Evolutionary conservation across 1,284 basidiomycete genomes (phyloP), one percentile per base, ranked within the genome.

Genomic region (Rhodofomes roseus): DNA sequence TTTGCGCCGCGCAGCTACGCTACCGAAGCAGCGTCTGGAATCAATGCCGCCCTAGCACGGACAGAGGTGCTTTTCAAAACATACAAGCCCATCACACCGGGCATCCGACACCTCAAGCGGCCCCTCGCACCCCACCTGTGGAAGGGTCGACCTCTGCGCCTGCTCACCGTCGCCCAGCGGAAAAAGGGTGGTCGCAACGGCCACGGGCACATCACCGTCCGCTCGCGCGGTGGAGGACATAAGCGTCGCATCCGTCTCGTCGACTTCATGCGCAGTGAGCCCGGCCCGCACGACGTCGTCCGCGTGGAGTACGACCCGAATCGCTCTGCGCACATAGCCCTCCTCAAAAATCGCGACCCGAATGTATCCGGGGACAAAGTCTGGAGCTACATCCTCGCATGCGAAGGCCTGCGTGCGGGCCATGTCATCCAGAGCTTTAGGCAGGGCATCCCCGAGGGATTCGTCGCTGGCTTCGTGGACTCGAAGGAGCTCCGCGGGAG

Each of bases 261-360:
- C 60, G 97, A 99, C 76, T 99, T 97, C 71, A 81, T 83, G 77
- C 86, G 93, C 54, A 76, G 76, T 53, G 86, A 89, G 63, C 75
- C 84, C 0, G 96, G 96, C 7, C 79, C 89, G 44, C 92, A 95
- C 71, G 89, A 94, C 65, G 95, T 98, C 46, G 82, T 96, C 16
- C 85, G 96, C 46, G 92, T 99, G 68, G 96, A 99, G 76, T 99
- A 98, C 73, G 96, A 99, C 78, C 96, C 96, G 0, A 92, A 93
- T 34, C 83, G 96, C 54, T 92, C 89, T 46, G 94, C 93, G 3
- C 97, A 99, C 74, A 96, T 99, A 69, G 96, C 96, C 1, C 82
- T 99, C 56, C 71, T 98, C 65, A 80, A 82, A 68, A 85, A 81
- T 71, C 79, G 87, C 60, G 74, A 86, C 67, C 75, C 77, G 1